phyloP scores from a whole-genome alignment of 371 early-diverging fungal genomes.

The Rozella allomycis region DNA sequence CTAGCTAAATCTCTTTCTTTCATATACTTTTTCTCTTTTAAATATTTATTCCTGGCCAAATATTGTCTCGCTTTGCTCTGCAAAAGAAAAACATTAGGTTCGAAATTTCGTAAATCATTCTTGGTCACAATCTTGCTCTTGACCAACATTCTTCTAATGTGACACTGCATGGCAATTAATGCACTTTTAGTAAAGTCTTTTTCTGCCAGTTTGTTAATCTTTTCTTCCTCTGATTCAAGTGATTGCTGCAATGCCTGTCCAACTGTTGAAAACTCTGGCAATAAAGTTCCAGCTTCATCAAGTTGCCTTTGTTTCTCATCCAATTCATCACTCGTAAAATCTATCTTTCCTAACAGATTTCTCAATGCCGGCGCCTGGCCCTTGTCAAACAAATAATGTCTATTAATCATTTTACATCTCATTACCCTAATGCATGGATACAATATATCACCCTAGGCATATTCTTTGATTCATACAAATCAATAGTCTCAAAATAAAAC shows the following conservation, averaged over 20 bases:
- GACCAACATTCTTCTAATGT: no score
- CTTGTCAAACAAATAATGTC: conserved; percentile 64
- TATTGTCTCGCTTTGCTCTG: conserved; percentile 11
- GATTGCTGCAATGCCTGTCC: no score
- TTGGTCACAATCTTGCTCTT: no score
- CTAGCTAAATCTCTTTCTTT: not conserved
- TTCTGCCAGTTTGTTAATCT: no score
- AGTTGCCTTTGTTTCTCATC: conserved; percentile 56
- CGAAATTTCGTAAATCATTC: no score
- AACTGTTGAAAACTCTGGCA: conserved; percentile 65
- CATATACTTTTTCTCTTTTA: conserved; percentile 2
- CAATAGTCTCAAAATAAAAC: conserved; percentile 95
- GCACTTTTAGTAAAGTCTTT: no score
- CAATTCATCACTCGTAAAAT: conserved; percentile 69
- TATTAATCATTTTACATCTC: conserved; percentile 5
- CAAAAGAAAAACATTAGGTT: not conserved
- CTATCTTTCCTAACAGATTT: conserved; percentile 68
- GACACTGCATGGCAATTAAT: no score
- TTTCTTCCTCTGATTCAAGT: no score
- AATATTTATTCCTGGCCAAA: conserved; percentile 12
- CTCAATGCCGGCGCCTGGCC: conserved; percentile 74
- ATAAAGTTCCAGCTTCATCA: conserved; percentile 44
- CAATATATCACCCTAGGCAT: conserved; percentile 98
- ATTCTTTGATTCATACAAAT: conserved; percentile 97
- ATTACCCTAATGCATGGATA: conserved; percentile 87